Base-by-base conservation (phyloP, 192 early-diverging fungal genomes). In the Mortierella antarctica region DNA sequence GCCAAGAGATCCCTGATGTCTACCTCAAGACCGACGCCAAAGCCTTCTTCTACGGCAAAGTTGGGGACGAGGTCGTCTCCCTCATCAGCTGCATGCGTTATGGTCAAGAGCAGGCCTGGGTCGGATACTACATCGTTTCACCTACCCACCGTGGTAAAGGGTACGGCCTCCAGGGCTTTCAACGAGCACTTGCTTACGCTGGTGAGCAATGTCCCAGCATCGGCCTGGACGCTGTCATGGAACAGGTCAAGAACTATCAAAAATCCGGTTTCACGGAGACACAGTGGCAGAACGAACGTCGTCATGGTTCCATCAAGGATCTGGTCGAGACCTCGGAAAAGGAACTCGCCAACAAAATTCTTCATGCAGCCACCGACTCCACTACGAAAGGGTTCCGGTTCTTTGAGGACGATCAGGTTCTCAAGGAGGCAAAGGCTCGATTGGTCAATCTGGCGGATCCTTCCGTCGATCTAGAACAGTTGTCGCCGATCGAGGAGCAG, bases 151-250 rank as follows among this genome's bases (percentile, higher is more conserved):
- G 78, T 18, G 78, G 78, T 18, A 20, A 63, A 5, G 78, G 70
- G 9, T 81, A 69, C 20, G 66, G 74, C 12, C 17, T 70, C 21
- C 45, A 14, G 4, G 65, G 40, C 12, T 65, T 57, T 13, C 51
- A 51, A 7, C 9, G 42, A 18, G 62, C 64, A 14, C 59, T 75
- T 5, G 65, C 54, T 9, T 47, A 68, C 21, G 49, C 13, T 9
- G 61, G 44, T 12, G 47, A 57, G n/a, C 31, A 57, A 48, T 50
- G 62, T 17, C 20, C 45, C 11, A 59, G 56, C 42, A 50, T 78
- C 12, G 74, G 74, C 1, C 63, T 78, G 17, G 74, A 78, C 18
- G 74, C 21, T 15, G 74, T 78, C 9, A 55, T 78, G 74, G 62
- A 67, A 8, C 74, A 78, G 17, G 57, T 70, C 6, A 17, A 51